phyloP scores from a whole-genome alignment of 345 rosid species.

The Eucalyptus microcorys region DNA sequence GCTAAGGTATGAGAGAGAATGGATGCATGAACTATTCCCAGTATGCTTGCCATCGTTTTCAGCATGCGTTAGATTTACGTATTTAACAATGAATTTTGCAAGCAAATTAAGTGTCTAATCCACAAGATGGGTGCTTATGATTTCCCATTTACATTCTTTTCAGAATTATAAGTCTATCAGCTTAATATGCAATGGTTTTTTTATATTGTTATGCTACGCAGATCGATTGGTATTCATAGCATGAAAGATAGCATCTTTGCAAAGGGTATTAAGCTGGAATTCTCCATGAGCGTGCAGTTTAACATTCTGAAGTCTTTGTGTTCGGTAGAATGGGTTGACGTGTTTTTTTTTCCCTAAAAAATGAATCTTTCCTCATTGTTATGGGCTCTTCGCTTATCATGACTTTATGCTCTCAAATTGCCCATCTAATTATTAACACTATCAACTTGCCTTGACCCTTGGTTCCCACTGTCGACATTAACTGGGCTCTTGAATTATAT shows the following conservation, averaged over 20 bases:
- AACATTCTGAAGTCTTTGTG: not conserved
- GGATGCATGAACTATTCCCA: conserved; percentile 90
- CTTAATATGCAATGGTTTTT: not conserved
- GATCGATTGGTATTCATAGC: not conserved
- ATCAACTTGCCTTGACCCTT: not conserved
- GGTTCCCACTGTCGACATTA: not conserved
- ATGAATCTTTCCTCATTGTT: not conserved
- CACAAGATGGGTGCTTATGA: not conserved
- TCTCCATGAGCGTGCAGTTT: not conserved
- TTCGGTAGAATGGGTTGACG: not conserved
- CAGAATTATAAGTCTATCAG: not conserved
- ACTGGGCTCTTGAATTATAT: not conserved
- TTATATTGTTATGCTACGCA: not conserved
- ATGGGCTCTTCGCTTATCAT: not conserved
- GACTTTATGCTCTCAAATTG: not conserved
- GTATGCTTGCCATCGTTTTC: conserved; percentile 56
- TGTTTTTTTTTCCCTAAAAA: not conserved
- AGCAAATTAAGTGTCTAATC: not conserved
- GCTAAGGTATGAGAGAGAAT: conserved; percentile 49
- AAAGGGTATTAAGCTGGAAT: not conserved
- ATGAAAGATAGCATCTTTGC: not conserved
- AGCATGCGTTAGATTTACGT: not conserved
- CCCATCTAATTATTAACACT: not conserved
- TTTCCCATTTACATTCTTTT: not conserved
- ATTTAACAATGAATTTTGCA: not conserved